Percentiles rank a stretch among this genome's conserved stretches.
Conservation (phyloP, 1,284 basidiomycete species). For the Cutaneotrichosporon sp. region DNA sequence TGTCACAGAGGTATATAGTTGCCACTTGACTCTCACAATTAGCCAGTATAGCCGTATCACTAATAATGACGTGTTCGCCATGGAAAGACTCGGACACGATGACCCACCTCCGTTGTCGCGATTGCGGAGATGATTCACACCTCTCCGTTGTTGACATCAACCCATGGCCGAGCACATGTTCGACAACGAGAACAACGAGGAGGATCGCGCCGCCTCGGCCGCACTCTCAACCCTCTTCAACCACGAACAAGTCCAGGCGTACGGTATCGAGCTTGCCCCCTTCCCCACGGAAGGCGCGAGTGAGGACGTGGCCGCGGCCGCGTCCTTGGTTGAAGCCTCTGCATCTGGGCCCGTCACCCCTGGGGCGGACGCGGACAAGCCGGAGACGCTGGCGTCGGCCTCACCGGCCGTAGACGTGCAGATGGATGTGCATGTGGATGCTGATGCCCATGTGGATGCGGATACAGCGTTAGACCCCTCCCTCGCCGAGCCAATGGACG, state of each 20-base stretch:
- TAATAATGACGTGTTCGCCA: background rate
- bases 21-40: background rate
- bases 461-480: background rate
- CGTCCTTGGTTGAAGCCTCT: background rate
- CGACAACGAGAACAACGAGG: conserved; percentile 6
- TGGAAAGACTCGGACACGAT: background rate
- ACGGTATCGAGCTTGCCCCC: conserved; percentile 17
- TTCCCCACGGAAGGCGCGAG: conserved; percentile 2
- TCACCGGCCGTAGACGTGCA: background rate
- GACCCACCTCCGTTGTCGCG: background rate
- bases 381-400: background rate
- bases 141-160: conserved; percentile 11
- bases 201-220: conserved; percentile 15
- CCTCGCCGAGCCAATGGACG: background rate
- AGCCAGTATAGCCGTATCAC: background rate
- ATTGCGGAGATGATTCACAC: conserved; percentile 2
- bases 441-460: too few species aligned
- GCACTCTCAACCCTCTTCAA: conserved; percentile 24
- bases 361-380: background rate
- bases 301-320: too few species aligned
- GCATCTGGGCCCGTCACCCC: background rate
- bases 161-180: conserved; percentile 3
- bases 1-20: background rate
- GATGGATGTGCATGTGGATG: background rate
- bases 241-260: conserved; percentile 6